These are phyloP conservation scores for Phyllosticta ampelicida DNA, from an alignment of 2,329 filamentous ascomycete species.

Conservation along the genomic window DNA sequence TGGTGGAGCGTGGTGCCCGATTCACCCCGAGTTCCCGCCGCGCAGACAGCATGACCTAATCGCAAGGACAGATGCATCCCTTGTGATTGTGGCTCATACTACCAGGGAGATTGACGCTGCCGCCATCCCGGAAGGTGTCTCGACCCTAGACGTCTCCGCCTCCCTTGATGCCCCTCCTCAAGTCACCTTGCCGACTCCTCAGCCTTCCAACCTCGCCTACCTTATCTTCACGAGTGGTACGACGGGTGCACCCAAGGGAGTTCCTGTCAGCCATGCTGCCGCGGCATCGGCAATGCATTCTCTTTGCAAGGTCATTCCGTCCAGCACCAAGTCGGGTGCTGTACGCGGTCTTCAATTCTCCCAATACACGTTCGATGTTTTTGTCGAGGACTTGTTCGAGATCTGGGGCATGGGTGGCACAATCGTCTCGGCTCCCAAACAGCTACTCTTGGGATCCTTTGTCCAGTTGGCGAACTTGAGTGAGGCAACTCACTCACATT, in stretches of 20 bases:
- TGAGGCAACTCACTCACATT: constrained; percentile 19
- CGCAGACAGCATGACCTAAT: constrained; percentile 26
- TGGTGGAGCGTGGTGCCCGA: constrained; percentile 32
- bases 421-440: constrained; percentile 42
- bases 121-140: constrained; percentile 1
- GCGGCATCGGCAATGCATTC: constrained; percentile 12
- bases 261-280: constrained; percentile 14
- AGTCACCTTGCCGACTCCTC: background rate
- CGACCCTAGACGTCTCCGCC: constrained; percentile 27
- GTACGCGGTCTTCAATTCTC: constrained; percentile 21
- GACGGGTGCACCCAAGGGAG: constrained; percentile 9
- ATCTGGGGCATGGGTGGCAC: constrained; percentile 37
- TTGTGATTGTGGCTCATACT: constrained; percentile 1
- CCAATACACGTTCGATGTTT: constrained; percentile 43
- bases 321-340: constrained; percentile 16
- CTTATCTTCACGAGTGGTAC: constrained; percentile 10
- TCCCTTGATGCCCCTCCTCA: background rate
- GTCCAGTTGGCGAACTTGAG: constrained; percentile 10
- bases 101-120: background rate
- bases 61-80: constrained; percentile 15
- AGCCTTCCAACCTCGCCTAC: constrained; percentile 29
- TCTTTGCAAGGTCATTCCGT: constrained; percentile 22
- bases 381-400: constrained; percentile 40
- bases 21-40: constrained; percentile 25
- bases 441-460: constrained; percentile 34